phyloP scores from a whole-genome alignment of 345 rosid species.

The Syzygium oleosum region DNA sequence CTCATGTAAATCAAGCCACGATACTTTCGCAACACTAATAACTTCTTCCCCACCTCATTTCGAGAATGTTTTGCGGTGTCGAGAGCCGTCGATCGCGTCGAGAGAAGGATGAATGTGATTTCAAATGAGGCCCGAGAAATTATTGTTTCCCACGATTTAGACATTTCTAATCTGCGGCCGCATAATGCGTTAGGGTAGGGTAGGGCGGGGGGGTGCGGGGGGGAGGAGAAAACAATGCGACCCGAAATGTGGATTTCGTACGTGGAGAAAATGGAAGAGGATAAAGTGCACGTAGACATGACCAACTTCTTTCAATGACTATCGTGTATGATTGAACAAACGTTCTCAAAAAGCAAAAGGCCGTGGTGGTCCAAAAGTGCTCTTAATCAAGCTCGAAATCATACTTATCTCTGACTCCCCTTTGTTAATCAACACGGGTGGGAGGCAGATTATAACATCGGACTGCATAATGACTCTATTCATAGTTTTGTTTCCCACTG shows the following conservation, averaged over 20 bases:
- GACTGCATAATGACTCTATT: not conserved
- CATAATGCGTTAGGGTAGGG: not conserved
- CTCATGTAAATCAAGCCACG: not conserved
- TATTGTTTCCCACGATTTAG: not conserved
- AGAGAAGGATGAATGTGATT: not conserved
- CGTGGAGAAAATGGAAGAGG: not conserved
- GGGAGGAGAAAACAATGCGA: not conserved
- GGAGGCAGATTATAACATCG: not conserved
- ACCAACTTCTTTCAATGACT: not conserved
- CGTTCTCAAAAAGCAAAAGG: not conserved
- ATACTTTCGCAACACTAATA: not conserved
- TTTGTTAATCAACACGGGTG: not conserved
- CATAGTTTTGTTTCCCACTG: no score
- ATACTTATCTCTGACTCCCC: not conserved
- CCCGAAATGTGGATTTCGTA: not conserved
- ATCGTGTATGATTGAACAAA: not conserved
- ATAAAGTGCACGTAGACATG: not conserved
- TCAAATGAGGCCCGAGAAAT: not conserved
- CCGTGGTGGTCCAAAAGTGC: not conserved
- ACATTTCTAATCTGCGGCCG: not conserved
- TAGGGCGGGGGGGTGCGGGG: no score
- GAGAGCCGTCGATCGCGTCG: not conserved
- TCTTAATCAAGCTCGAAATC: not conserved
- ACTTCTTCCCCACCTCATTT: not conserved
- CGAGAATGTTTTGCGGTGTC: accelerated